These are phyloP conservation scores for Yamadazyma dushanensis DNA, from an alignment of 1,139 yeast species.

Conservation along the genomic window DNA sequence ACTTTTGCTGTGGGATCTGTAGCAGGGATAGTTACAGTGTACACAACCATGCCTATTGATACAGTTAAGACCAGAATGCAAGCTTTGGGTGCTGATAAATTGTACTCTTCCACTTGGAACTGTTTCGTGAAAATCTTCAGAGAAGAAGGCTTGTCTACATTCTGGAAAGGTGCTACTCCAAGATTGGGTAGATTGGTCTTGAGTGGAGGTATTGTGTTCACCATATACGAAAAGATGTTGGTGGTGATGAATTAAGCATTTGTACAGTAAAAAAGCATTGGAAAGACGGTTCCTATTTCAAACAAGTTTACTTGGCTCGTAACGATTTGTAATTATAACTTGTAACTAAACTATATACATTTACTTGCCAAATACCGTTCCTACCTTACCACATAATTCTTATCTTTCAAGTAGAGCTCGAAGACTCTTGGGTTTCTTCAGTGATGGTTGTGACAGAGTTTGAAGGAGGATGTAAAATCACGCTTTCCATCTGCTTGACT, in stretches of 20 bases:
- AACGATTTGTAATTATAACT: too few relatives aligned
- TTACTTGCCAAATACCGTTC: too few relatives aligned
- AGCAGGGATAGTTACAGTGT: constrained; percentile 92
- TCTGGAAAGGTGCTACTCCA: constrained; percentile 99
- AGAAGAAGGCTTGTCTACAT: constrained; percentile 88
- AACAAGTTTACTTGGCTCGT: too few relatives aligned
- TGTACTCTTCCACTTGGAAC: constrained; percentile 72
- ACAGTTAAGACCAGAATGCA: constrained; percentile 98
- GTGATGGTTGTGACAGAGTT: neutral
- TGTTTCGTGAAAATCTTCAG: constrained; percentile 79
- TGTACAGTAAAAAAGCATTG: too few relatives aligned
- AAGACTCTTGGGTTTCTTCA: constrained; percentile 4
- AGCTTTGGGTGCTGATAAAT: constrained; percentile 74
- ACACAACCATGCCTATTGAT: constrained; percentile 96
- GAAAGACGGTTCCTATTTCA: too few relatives aligned
- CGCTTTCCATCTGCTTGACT: constrained; percentile 75
- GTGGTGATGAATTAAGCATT: constrained; percentile 39
- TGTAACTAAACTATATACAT: too few relatives aligned
- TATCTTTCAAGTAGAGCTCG: constrained; percentile 2
- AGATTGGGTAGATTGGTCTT: constrained; percentile 86
- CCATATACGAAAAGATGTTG: constrained; percentile 88
- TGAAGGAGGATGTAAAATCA: constrained; percentile 49
- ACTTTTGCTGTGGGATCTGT: constrained; percentile 91
- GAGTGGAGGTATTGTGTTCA: constrained; percentile 95
- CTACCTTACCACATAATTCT: neutral